These are phyloP conservation scores for Phytophthora sp. DNA, from an alignment of 352 stramenopile species.

Conservation along the genomic window DNA sequence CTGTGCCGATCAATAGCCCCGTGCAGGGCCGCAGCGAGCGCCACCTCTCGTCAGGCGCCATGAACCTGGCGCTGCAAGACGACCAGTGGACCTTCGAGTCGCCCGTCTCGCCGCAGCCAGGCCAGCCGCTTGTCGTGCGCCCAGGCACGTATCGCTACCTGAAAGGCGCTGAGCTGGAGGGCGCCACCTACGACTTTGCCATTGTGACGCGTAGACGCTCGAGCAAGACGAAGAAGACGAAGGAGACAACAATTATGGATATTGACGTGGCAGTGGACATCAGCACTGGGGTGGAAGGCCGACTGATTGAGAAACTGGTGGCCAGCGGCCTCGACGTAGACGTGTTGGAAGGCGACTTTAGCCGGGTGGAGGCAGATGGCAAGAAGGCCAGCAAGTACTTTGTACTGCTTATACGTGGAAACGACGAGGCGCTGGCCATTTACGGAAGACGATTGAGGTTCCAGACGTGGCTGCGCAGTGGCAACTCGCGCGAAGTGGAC, in stretches of 20 bases:
- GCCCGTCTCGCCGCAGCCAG: constrained; percentile 44
- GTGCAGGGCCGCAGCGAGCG: constrained; percentile 35
- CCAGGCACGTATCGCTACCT: constrained; percentile 64
- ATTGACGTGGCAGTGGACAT: constrained; percentile 31
- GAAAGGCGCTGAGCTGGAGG: constrained; percentile 57
- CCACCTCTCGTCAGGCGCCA: constrained; percentile 53
- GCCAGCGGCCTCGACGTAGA: constrained; percentile 73
- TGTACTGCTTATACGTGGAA: constrained; percentile 74
- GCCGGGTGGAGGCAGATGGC: constrained; percentile 35
- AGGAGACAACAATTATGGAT: neutral
- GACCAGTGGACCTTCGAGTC: constrained; percentile 63
- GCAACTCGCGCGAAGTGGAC: constrained; percentile 78
- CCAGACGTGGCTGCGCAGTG: constrained; percentile 79
- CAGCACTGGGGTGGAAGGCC: constrained; percentile 34
- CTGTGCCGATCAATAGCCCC: constrained; percentile 20
- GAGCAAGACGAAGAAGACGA: constrained; percentile 29
- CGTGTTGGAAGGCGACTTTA: constrained; percentile 78
- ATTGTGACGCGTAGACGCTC: constrained; percentile 64
- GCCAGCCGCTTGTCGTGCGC: constrained; percentile 30
- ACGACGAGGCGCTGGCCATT: constrained; percentile 60
- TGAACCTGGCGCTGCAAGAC: constrained; percentile 63
- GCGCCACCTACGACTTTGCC: constrained; percentile 71
- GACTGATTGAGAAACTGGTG: constrained; percentile 67
- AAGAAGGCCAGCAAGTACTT: constrained; percentile 70
- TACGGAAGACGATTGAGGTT: constrained; percentile 72